Base-by-base conservation (phyloP, 257 asterid species). In the Solanum lycopersicoides region DNA sequence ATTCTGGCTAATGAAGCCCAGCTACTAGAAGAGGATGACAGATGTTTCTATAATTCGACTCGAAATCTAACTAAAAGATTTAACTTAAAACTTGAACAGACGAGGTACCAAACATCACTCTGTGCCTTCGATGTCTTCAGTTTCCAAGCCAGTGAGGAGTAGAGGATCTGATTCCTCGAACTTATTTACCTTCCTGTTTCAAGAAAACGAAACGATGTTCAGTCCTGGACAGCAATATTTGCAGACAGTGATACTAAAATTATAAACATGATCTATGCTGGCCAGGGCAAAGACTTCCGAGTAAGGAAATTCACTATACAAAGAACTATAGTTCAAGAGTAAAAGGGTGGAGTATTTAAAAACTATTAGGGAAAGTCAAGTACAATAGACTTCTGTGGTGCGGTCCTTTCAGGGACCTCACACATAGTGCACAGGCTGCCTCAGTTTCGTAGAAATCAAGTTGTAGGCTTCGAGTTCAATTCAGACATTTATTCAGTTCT, bases 81-180 rank as follows among this genome's bases (percentile, higher is more conserved):
- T 47, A 10, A 47, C 68, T 80, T 47, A 9, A 30, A 80, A 50
- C 30, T 16, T 68, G 83, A 25, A 75, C 12, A 83, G 44, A 42
- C 15, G 4, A 37, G 90, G 82, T 39, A 80, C 53, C 73, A 60
- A 56, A 63, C 77, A 15, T 93, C 92, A 93, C 75, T 89, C 83
- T 92, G 91, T 88, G 88, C 89, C 94, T 90, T 89, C 92, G 2
- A 90, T 89, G 80, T 91, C 95, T 59, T 90, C 95, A 10, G 69
- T 71, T 68, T 83, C 69, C 76, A 87, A 47, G 82, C 87, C 91
- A 11, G 84, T 75, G 89, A 94, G 50, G 73, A 89, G 91, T 80
- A 93, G 93, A 85, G 93, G 90, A 28, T 92, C 91, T 44, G 91
- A 86, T 85, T 68, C 95, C 65, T 89, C 93, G 20, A 89, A 34